Evolutionary conservation across 768 basidiomycete genomes (phyloP), one percentile per base, ranked within the genome.

Genomic region (Termitomyces sp.): DNA sequence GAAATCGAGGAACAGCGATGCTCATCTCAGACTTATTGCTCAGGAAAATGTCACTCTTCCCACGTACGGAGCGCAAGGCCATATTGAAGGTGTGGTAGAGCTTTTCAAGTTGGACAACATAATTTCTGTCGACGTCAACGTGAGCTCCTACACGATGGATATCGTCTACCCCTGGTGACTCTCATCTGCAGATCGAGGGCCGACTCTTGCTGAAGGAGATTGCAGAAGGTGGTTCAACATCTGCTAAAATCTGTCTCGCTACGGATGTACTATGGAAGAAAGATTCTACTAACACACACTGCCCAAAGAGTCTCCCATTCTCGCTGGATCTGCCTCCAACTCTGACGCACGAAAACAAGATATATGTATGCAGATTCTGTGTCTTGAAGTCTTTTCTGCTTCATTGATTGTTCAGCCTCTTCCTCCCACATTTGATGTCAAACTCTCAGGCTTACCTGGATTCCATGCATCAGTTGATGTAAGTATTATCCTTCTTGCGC

Each of bases 361-460:
- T 73, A 6, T 88, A 86, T 73, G 88, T 90, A 75, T 50, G 48
- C 60, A 16, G 5, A 24, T 16, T 2, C 35, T 45, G 50, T 38
- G 28, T 47, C 35, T 26, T 33, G 46, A 26, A 55, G 5, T 38
- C 58, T 24, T 24, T 26, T 18, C 16, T 20, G 58, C 38, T 60
- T 35, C n/a, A n/a, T 54, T 13, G 3, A 41, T 44, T 26, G 47
- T 56, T 33, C 55, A 90, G 88, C 76, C 82, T 45, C 74, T 92
- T 24, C 89, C 89, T 22, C 90, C 89, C 0, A 87, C 82, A 13
- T 86, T 83, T 60, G 75, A 83, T 56, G 82, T 86, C 16, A 86
- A 85, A 60, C 72, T 91, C 18, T 79, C 81, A 13, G 88, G 88
- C 3, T 68, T 90, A 7, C 89, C 89, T 10, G 90, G 89, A 1